Evolutionary conservation across 1,284 basidiomycete species (phyloP), one percentile per base, ranked within the genome.

Genomic region (Heterobasidion irregulare): DNA sequence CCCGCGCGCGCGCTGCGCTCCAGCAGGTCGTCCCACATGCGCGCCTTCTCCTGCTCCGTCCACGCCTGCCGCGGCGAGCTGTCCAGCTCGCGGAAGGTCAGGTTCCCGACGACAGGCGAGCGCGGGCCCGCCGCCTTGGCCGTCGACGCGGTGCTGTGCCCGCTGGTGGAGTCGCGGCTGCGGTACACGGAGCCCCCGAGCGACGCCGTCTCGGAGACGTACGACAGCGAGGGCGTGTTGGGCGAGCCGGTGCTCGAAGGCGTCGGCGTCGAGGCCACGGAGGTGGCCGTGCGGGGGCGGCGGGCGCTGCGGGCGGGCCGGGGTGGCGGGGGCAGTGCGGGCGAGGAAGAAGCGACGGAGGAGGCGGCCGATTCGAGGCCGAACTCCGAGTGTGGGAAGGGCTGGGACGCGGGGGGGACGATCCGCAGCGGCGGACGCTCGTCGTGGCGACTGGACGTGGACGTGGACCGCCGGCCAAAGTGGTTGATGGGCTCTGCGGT

Each of bases 21-120:
- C 57, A 89, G 67, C 56, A 89, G 63, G 57, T 82, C 82, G 58
- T 86, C 75, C 86, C 86, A 89, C 61, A 77, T 79, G 8, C 77
- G 80, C 8, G 77, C 75, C 70, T 89, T 89, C 70, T 89, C 84
- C 63, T 77, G 68, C 63, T 87, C 84, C 35, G 79, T 79, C 65
- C 83, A 67, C 43, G 64, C 69, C 13, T 66, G 64, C 50, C 66
- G 63, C 45, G 67, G 68, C 18, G 67, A 35, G 47, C 58, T 56
- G 8, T 63, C 63, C 47, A 83, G 60, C 59, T 79, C 75, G n/a
- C 81, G 76, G 68, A 82, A 83, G 44, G 68, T 77, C 53, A 77
- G 55, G 26, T 70, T 68, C 34, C 70, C 68, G 3, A 63, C 56
- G 75, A 56, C 36, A 70, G 67, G 16, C 69, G 67, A 12, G 59